Evolutionary conservation across 192 early-diverging fungal species (phyloP).

Genomic region (Backusella australiensis): DNA sequence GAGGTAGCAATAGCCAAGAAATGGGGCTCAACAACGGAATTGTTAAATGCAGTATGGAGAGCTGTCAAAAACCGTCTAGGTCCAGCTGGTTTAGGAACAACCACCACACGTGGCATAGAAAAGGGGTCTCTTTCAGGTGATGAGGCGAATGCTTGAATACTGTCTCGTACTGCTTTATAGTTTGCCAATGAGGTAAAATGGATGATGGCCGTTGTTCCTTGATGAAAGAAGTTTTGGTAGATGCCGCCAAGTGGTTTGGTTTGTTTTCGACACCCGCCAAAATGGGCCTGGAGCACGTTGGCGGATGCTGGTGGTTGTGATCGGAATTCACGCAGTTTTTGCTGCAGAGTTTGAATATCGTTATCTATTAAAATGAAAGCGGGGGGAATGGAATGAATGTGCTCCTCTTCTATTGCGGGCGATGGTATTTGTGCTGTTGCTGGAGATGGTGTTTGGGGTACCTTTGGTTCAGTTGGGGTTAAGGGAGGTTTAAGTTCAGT

Average conservation of each 20-base stretch:
- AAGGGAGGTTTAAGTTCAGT: background rate
- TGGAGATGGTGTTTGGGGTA: background rate
- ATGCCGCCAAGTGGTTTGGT: constrained; percentile 5
- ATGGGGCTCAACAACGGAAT: constrained; percentile 47
- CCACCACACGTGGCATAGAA: constrained; percentile 49
- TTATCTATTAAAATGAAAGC: constrained; percentile 61
- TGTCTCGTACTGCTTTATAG: constrained; percentile 49
- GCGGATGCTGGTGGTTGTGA: constrained; percentile 22
- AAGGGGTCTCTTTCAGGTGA: constrained; percentile 8
- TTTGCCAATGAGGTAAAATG: constrained; percentile 56
- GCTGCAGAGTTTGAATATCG: constrained; percentile 46
- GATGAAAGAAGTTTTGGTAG: constrained; percentile 30
- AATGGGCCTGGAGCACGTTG: constrained; percentile 10
- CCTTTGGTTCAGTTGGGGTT: background rate
- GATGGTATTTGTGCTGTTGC: constrained; percentile 16
- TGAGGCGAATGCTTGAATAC: constrained; percentile 35
- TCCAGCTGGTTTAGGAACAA: constrained; percentile 62
- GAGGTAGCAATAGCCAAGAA: constrained; percentile 57
- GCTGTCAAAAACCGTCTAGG: constrained; percentile 57
- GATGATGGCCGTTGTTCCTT: constrained; percentile 48
- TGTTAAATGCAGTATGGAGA: constrained; percentile 54
- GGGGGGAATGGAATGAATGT: constrained; percentile 32
- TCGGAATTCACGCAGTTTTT: constrained; percentile 42
- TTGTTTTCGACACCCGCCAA: constrained; percentile 13
- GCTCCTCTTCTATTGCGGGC: constrained; percentile 33